Conservation (phyloP, 306 rosid genomes). For the Trifolium fragiferum region DNA sequence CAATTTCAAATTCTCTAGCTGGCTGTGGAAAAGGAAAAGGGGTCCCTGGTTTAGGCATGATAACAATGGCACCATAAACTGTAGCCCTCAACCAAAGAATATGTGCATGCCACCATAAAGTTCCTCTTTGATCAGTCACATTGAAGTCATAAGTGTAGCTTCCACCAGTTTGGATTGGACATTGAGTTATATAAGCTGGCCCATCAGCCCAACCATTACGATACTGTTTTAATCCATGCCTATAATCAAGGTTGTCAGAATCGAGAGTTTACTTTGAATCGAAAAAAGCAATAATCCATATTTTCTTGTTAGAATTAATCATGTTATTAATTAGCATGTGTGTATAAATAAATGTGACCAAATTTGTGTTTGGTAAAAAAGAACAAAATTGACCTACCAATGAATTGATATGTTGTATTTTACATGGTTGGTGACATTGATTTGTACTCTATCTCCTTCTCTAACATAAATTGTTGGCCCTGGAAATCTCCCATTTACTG, state of each 20-base stretch:
- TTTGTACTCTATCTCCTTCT: slow-evolving; percentile 75
- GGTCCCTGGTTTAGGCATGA: slow-evolving; percentile 74
- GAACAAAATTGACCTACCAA: slow-evolving; percentile 52
- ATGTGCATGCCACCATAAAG: slow-evolving; percentile 93
- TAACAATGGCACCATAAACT: slow-evolving; percentile 83
- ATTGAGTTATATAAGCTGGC: slow-evolving; percentile 82
- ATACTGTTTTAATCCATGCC: slow-evolving; percentile 85
- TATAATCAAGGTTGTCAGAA: no score
- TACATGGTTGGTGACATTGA: slow-evolving; percentile 85
- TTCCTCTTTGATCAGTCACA: slow-evolving; percentile 85
- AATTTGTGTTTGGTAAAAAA: not conserved
- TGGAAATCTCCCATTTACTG: slow-evolving; percentile 79
- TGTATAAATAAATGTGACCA: not conserved
- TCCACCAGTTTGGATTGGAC: slow-evolving; percentile 70
- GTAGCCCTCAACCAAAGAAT: slow-evolving; percentile 88
- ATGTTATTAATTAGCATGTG: slow-evolving; percentile 6
- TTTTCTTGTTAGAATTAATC: not conserved
- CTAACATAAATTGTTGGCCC: slow-evolving; percentile 76
- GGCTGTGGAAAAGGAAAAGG: slow-evolving; percentile 81
- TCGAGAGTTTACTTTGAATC: no score
- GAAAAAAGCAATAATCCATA: slow-evolving; percentile 10
- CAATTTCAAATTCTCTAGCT: slow-evolving; percentile 58
- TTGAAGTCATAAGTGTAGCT: slow-evolving; percentile 80
- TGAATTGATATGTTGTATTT: slow-evolving; percentile 81
- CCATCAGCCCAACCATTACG: slow-evolving; percentile 89